Conservation (phyloP, 108 stramenopile species). For the Cyclotella baltica region DNA sequence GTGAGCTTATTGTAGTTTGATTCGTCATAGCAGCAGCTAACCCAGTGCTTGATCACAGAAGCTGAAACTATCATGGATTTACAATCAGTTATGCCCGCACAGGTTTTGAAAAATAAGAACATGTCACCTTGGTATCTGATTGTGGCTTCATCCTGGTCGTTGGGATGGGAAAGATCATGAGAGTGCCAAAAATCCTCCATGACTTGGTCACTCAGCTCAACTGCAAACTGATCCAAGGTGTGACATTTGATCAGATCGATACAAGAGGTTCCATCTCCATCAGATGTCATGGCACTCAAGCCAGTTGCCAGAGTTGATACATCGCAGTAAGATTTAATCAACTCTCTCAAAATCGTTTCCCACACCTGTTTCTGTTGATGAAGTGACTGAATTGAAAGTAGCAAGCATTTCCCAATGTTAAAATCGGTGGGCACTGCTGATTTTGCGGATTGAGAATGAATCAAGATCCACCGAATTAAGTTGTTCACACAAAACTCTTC, state of each 20-base stretch:
- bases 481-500: constrained; percentile 76
- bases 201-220: constrained; percentile 31
- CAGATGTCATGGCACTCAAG: constrained; percentile 33
- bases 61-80: constrained; percentile 38
- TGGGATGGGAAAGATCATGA: constrained; percentile 27
- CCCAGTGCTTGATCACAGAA: constrained; percentile 57
- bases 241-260: constrained; percentile 51
- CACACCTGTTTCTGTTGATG: constrained; percentile 56
- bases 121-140: constrained; percentile 31
- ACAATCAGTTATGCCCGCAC: constrained; percentile 52
- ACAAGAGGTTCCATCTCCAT: neutral
- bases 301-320: constrained; percentile 54
- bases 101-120: constrained; percentile 53
- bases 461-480: constrained; percentile 74
- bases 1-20: neutral
- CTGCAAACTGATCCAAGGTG: constrained; percentile 64
- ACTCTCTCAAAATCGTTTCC: constrained; percentile 69
- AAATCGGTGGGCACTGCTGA: constrained; percentile 50
- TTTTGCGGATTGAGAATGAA: constrained; percentile 59
- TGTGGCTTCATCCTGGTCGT: constrained; percentile 29
- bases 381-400: constrained; percentile 37
- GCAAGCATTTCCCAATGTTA: constrained; percentile 49
- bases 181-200: constrained; percentile 31
- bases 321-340: constrained; percentile 69
- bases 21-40: constrained; percentile 48